phyloP scores from a whole-genome alignment of 148 eudicot genomes.

The Chenopodium suecicum region DNA sequence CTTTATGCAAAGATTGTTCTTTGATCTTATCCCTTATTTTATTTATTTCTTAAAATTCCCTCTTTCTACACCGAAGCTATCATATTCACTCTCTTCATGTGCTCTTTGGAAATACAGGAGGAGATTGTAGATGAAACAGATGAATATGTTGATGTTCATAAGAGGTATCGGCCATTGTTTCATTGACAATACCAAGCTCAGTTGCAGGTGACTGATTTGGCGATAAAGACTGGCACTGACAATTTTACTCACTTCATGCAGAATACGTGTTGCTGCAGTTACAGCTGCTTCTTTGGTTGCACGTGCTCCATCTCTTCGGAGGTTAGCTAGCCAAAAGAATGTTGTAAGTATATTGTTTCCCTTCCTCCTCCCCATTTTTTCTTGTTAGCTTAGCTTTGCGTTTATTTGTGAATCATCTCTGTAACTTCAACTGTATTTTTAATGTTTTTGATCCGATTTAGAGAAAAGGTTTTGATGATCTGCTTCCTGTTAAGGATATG shows the following conservation, averaged over 20 bases:
- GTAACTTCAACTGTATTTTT: background rate
- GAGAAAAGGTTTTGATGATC: background rate
- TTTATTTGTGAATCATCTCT: too few species aligned
- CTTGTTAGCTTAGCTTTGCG: background rate
- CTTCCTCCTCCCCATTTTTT: background rate
- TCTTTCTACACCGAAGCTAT: background rate
- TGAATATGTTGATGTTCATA: constrained; percentile 93
- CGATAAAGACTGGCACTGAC: background rate
- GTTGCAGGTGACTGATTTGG: constrained; percentile 13
- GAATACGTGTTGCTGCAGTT: constrained; percentile 98
- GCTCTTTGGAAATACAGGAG: constrained; percentile 54
- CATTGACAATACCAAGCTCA: background rate
- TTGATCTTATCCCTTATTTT: background rate
- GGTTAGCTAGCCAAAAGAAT: constrained; percentile 61
- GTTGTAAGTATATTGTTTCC: constrained; percentile 46
- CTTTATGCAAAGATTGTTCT: background rate
- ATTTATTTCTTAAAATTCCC: too few species aligned
- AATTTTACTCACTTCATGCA: constrained; percentile 32
- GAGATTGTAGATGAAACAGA: constrained; percentile 99
- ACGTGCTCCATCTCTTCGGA: constrained; percentile 76
- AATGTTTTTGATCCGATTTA: background rate
- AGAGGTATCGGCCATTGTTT: constrained; percentile 44
- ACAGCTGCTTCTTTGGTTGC: constrained; percentile 95
- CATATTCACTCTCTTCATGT: background rate
- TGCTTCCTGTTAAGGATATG: background rate